Evolutionary conservation across 108 stramenopile genomes (phyloP), one percentile per base, ranked within the genome.

Genomic region (Cyclotella kingstonii): DNA sequence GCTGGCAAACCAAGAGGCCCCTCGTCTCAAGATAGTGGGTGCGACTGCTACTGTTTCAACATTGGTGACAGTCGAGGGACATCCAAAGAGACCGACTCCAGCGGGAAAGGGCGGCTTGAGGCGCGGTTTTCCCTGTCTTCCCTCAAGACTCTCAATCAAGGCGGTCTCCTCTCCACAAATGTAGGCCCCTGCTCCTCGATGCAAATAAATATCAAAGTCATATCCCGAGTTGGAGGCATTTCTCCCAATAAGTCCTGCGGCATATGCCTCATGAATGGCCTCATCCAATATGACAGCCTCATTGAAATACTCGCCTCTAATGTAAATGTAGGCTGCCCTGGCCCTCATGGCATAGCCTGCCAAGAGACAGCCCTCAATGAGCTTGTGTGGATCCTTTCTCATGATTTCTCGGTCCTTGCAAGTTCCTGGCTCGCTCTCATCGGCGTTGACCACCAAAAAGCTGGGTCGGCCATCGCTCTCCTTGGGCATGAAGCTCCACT

Each of bases 401-500:
- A 99, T 99, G 65, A 99, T 99, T 79, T 99, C 99, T 29, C 99
- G 93, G 81, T 99, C 99, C 87, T 99, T 99, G 89, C 99, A 99
- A 25, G 99, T 99, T 7, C 99, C 99, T 4, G 99, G 99, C 78
- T 99, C 99, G 33, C 80, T 83, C 84, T 99, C 99, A 66, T 99
- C 99, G 42, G 99, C 99, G 79, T 99, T 99, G 19, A 99, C 96
- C 12, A 98, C 97, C 39, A 99, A 76, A 75, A 99, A 99, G 33
- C 81, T 86, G 3, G 99, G 99, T 21, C 99, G 85, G 23, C 99
- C 99, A 64, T 99, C 98, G 18, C 86, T 94, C 48, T 89, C 83
- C 88, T 99, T 99, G 79, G 99, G 99, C 99, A 99, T 99, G 77
- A 99, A 99, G 50, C 85, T 88, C 99, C 99, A 99, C 91, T 99